These are phyloP conservation scores for Lachancea cidri DNA, from an alignment of 805 yeast genomes.

Conservation along the genomic window DNA sequence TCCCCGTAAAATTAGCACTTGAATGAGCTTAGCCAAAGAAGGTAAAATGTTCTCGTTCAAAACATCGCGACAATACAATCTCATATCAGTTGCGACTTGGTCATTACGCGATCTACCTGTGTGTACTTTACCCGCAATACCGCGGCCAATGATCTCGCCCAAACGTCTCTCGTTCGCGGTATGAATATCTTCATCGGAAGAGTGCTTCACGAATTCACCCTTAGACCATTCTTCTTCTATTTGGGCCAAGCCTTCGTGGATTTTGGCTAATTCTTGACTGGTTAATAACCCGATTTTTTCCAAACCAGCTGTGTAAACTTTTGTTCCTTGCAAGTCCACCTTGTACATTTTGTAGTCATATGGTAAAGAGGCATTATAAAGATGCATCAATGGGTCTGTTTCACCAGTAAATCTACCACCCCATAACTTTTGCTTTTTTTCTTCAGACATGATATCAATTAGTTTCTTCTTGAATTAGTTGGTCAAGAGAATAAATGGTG, in stretches of 20 bases:
- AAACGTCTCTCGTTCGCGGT: constrained; percentile 97
- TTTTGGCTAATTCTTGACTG: constrained; percentile 65
- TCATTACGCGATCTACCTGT: constrained; percentile 99
- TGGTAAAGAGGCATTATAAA: constrained; percentile 94
- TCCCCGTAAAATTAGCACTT: constrained; percentile 65
- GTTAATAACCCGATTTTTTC: constrained; percentile 72
- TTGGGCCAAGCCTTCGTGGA: constrained; percentile 73
- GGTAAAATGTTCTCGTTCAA: constrained; percentile 52
- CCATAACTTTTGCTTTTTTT: constrained; percentile 70
- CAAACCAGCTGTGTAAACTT: constrained; percentile 86
- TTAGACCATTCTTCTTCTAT: constrained; percentile 85
- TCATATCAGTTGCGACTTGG: constrained; percentile 99
- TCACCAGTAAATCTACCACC: constrained; percentile 98
- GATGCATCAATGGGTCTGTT: constrained; percentile 94
- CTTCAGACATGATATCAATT: constrained; percentile 18
- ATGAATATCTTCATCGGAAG: constrained; percentile 89
- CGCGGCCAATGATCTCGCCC: constrained; percentile 92
- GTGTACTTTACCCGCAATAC: constrained; percentile 95
- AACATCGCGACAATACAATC: constrained; percentile 83
- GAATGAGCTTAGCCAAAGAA: constrained; percentile 56
- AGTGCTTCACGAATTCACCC: constrained; percentile 41
- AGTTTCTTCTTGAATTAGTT: too few relatives aligned
- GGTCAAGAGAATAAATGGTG: too few relatives aligned
- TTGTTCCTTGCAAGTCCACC: constrained; percentile 91
- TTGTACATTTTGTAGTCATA: constrained; percentile 93